A percentile compares a stretch with the other conserved stretches of the same genome.
These are phyloP conservation scores for Pterulicium gracile DNA, from an alignment of 1,284 basidiomycete genomes.

Conservation along the genomic window DNA sequence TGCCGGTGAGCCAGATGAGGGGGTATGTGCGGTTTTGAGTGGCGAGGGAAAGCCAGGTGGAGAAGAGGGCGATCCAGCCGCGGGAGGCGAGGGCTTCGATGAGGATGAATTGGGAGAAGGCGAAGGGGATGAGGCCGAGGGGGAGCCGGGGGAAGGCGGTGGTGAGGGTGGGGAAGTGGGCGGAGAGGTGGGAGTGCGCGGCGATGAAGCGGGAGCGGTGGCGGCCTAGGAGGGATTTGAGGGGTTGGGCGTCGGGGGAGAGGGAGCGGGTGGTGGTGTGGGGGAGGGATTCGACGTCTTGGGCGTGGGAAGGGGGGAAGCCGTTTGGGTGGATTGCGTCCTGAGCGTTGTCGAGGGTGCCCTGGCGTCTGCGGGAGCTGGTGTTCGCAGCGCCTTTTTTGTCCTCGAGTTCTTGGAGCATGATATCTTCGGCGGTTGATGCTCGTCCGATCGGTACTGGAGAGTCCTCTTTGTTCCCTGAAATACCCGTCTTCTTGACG, in stretches of 20 bases:
- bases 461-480: conserved; percentile 7
- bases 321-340: background rate
- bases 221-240: conserved; percentile 9
- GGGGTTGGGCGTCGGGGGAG: background rate
- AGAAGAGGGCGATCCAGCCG: conserved; percentile 91
- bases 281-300: background rate
- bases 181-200: conserved; percentile 17
- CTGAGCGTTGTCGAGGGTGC: background rate
- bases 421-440: conserved; percentile 12
- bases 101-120: conserved; percentile 92
- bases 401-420: background rate
- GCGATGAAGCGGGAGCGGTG: conserved; percentile 14
- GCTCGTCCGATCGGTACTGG: conserved; percentile 6
- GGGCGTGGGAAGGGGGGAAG: background rate
- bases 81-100: conserved; percentile 77
- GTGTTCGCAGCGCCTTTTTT: background rate
- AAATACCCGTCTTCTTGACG: conserved; percentile 16
- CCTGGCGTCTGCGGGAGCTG: background rate
- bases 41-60: conserved; percentile 52
- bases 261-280: conserved; percentile 6
- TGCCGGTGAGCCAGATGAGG: conserved; percentile 44
- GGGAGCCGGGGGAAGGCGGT: conserved; percentile 66
- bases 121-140: conserved; percentile 80
- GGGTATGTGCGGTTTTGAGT: conserved; percentile 35
- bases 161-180: conserved; percentile 65